Evolutionary conservation across 805 yeast genomes (phyloP).

Genomic region (Lipomyces mesembrius): DNA sequence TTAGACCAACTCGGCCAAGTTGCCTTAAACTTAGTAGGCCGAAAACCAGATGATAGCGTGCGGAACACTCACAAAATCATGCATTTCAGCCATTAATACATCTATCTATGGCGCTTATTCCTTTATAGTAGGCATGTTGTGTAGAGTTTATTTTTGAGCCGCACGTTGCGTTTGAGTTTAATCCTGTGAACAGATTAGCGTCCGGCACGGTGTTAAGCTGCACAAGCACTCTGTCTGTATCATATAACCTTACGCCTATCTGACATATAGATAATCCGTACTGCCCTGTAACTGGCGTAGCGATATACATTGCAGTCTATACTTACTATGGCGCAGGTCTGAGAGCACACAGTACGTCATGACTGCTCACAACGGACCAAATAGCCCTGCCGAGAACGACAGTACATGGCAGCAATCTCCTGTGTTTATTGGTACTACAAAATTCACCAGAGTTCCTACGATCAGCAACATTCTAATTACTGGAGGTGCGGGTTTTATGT

Average conservation of each 20-base stretch:
- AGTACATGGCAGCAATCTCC: constrained; percentile 27
- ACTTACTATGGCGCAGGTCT: background rate
- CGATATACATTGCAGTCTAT: background rate
- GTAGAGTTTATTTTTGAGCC: background rate
- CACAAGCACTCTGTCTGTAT: background rate
- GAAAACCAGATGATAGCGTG: background rate
- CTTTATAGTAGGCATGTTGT: no score
- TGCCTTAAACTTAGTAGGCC: constrained; percentile 14
- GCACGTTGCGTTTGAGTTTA: background rate
- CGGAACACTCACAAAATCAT: no score
- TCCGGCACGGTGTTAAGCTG: background rate
- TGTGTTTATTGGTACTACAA: constrained; percentile 29
- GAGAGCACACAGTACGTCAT: background rate
- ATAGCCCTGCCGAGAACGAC: background rate
- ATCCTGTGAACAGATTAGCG: background rate
- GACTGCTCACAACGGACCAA: background rate
- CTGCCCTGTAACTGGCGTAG: background rate
- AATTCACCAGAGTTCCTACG: constrained; percentile 14
- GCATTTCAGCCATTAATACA: background rate
- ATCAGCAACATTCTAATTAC: constrained; percentile 50
- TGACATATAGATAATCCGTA: background rate
- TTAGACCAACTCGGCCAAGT: constrained; percentile 39
- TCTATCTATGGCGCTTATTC: background rate
- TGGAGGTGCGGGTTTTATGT: constrained; percentile 63
- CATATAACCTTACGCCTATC: background rate